These are phyloP conservation scores for Didymella segeticola DNA, from an alignment of 2,329 filamentous ascomycete species.

Conservation along the genomic window DNA sequence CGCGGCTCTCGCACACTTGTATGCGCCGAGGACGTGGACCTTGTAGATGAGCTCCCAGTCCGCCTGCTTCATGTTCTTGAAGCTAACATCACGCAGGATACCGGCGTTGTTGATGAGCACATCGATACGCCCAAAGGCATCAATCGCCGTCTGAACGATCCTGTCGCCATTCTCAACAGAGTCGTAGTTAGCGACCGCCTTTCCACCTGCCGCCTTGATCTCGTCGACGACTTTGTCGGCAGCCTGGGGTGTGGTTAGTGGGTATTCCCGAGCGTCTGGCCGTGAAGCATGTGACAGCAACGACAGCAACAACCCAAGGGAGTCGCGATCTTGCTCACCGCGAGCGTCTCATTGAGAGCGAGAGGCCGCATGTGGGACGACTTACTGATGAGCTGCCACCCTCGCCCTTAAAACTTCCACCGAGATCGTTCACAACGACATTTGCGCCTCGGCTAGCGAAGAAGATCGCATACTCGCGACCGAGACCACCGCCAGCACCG, in stretches of 20 bases:
- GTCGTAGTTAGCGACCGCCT: constrained; percentile 98
- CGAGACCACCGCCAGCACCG: constrained; percentile 81
- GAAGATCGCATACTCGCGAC: constrained; percentile 84
- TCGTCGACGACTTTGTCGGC: constrained; percentile 84
- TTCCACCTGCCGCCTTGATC: constrained; percentile 87
- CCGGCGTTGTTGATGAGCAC: constrained; percentile 98
- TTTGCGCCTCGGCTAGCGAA: constrained; percentile 91
- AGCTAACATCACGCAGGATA: constrained; percentile 92
- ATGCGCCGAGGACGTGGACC: constrained; percentile 91
- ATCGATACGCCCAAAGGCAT: constrained; percentile 85
- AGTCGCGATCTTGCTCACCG: background rate
- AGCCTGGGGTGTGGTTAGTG: constrained; percentile 59
- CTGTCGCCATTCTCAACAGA: constrained; percentile 89
- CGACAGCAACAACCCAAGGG: no score
- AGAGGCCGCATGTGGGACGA: constrained; percentile 1
- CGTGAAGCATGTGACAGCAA: constrained; percentile 6
- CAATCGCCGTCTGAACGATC: constrained; percentile 89
- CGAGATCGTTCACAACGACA: constrained; percentile 96
- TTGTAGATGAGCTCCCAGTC: constrained; percentile 96
- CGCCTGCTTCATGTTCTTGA: constrained; percentile 97
- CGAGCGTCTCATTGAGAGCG: no score
- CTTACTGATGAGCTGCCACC: constrained; percentile 83
- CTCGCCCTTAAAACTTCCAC: constrained; percentile 91
- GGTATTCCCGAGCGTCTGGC: background rate
- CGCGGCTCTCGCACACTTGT: constrained; percentile 92